Evolutionary conservation across 805 yeast species (phyloP), one percentile per base, ranked within the genome.

Genomic region (Ogataea haglerorum): DNA sequence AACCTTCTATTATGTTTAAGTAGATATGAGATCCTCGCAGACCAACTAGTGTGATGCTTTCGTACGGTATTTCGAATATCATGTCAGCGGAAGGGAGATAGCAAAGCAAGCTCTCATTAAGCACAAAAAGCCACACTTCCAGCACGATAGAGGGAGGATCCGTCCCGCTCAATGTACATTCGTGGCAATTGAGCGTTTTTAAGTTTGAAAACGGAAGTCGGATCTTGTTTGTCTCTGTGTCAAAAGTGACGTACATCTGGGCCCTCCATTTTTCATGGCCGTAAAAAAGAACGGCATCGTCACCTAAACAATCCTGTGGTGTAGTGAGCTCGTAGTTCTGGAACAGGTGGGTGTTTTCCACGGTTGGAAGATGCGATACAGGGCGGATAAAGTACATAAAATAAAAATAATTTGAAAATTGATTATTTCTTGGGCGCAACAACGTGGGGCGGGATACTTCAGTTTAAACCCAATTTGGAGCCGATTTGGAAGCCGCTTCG

Each of bases 331-430:
- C 49, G 37, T 49, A 58, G 2, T 45, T 42, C 2, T 54, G 31
- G 13, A 53, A 44, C 3, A 51, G 46, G 18, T 60, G 60, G 12
- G 63, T 52, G 42, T 58, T 60, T 32, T 60, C 65, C 12, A 56
- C 42, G 3, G 64, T 54, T 2, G 65, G 65, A 9, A 52, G 45
- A 34, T 51, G 50, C n/a, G 38, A 19, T 6, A 50, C 45, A 28
- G 40, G 38, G 32, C 61, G 38, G 16, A 47, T 41, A 27, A 36
- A 35, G 24, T 28, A 17, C 34, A 39, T 36, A 30, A 21, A 30
- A n/a, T n/a, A 30, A 38, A 18, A 10, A 19, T 30, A 16, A 14
- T n/a, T n/a, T 13, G 27, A 21, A 21, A 24, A 25, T 22, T 25
- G 14, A 12, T 24, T 19, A 19, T 19, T 19, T 19, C 9, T 19